Evolutionary conservation across 2,329 filamentous ascomycete species (phyloP), one percentile per base, ranked within the genome.

Genomic region (Microdochium trichocladiopsis): DNA sequence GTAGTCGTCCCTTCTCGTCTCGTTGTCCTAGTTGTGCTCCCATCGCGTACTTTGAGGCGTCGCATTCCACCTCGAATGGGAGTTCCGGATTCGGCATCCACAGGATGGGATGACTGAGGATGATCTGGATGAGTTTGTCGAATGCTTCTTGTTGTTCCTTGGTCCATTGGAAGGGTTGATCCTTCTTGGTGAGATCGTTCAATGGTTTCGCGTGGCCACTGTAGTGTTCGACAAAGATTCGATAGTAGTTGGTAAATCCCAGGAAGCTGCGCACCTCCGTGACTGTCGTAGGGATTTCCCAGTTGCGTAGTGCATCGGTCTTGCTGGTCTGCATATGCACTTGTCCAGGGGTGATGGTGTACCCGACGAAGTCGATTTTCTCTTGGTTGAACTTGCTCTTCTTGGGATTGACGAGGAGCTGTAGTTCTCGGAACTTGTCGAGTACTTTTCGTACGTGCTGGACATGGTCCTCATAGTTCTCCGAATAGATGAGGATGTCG

Each of bases 211-310:
- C 52, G 6, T 65, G 56, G 1, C 41, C 31, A 3, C 51, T 58
- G 49, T 61, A 66, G 3, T 55, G 37, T 8, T 56, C 25, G 14
- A 69, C 62, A 49, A 68, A 68, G 9, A 54, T 33, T 4, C 61
- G 52, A 54, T 69, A 69, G 52, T 64, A 69, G 45, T 69, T 68
- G 3, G 51, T 55, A 47, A 69, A 66, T 10, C 63, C 60, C n/a
- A 69, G 21, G 52, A 69, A 68, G 1, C 43, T 51, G 53, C 59
- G 56, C 2, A 62, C 57, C 18, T 55, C 56, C 25, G 56, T 57
- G 2, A 62, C 50, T 5, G 16, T 58, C 6, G 4, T 53, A 4
- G 57, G 63, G 18, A 9, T 36, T 47, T 49, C 5, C 64, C 56
- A 69, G 4, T 63, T 33, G 11, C 14, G 21, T 14, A 69, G 56